phyloP scores from a whole-genome alignment of 225 moss, liverwort and hornwort species.

The Pseudisothecium myosuroides region DNA sequence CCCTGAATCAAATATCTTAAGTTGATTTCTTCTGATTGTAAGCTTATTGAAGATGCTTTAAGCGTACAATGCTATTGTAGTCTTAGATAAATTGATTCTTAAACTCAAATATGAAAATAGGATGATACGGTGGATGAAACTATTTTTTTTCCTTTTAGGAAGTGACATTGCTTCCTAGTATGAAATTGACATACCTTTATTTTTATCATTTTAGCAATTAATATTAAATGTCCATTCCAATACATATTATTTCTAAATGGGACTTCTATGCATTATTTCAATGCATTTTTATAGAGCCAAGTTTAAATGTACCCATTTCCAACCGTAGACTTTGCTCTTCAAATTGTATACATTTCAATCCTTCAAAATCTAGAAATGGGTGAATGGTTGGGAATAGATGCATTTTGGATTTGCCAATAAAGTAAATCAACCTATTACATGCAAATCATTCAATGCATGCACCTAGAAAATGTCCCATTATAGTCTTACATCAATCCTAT shows the following conservation, averaged over 20 bases:
- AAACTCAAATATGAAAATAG: neutral
- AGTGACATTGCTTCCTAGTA: neutral
- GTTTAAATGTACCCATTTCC: neutral
- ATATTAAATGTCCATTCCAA: neutral
- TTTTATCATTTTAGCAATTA: neutral
- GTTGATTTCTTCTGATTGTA: neutral
- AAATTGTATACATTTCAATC: neutral
- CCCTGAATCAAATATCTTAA: accelerated
- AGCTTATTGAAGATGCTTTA: neutral
- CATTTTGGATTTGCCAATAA: neutral
- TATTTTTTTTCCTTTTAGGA: neutral
- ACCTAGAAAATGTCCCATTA: too few relatives aligned
- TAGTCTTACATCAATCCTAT: too few relatives aligned
- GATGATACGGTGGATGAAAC: neutral
- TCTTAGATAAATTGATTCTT: neutral
- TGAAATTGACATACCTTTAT: neutral
- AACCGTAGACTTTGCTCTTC: neutral
- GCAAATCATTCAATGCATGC: too few relatives aligned
- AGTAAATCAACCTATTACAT: too few relatives aligned
- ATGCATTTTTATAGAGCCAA: neutral
- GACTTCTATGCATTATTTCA: neutral
- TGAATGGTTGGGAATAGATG: neutral
- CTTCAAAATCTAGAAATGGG: neutral
- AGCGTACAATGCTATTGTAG: neutral
- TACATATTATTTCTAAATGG: neutral